Base-by-base conservation (phyloP, 371 early-diverging fungal genomes). In the Antonospora locustae region DNA sequence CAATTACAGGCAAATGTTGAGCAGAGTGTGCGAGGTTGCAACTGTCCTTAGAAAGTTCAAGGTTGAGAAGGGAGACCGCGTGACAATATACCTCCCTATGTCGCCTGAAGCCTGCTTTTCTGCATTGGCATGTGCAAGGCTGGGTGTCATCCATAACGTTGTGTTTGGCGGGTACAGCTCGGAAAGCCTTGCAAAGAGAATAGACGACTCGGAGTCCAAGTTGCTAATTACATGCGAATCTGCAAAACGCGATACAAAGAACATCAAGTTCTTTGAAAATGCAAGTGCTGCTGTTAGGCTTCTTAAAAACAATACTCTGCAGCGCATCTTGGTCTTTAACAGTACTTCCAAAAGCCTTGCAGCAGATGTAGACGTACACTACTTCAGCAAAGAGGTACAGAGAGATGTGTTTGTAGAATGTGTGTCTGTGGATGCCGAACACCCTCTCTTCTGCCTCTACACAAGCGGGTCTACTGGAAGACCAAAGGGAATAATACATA, bases 401-500 rank as follows among this genome's bases (percentile, higher is more conserved):
- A 22, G 82, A 39, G 77, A 81, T 24, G 85, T 84, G 71, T 82
- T 84, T 66, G 78, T 84, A 25, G 81, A 83, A 0, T 66, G 64
- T 40, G 82, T 79, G 11, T 66, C 80, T 14, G 86, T 90, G 29
- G 77, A 75, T n/a, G 77, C 83, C 41, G 82, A 83, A 58, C 84
- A 89, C 66, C 86, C 87, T 0, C 73, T 92, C 1, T 92, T 89
- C 77, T 80, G 87, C 56, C 76, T 90, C 6, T 90, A 90, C 76
- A 90, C 90, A 20, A 89, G 84, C 38, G 90, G 88, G 1, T 83
- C 84, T 25, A 94, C 94, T 0, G 81, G 95, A 23, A 85, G 83
- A 64, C 94, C 94, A 16, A 96, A 96, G 66, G 93, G 97, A 63
- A 82, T 94, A 4, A 88, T 90, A 17, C 96, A 95, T 72, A 82